Conservation (phyloP, 768 basidiomycete species). For the Hygrocybe coccinea region DNA sequence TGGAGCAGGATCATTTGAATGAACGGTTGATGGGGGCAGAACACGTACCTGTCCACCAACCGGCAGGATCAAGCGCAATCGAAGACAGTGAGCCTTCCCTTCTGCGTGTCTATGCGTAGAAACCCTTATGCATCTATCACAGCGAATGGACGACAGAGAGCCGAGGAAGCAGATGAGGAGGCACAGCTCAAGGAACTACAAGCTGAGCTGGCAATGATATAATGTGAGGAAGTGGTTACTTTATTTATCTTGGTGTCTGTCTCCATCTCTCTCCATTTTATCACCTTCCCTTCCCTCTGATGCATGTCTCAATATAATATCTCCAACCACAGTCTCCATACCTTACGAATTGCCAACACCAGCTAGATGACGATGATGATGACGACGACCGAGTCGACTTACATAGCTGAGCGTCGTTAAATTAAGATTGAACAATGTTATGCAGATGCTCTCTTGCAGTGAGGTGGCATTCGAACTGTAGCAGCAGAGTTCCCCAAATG, state of each 20-base stretch:
- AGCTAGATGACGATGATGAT: constrained; percentile 2
- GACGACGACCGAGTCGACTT: background rate
- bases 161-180: constrained; percentile 87
- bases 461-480: constrained; percentile 14
- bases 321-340: constrained; percentile 13
- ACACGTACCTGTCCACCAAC: constrained; percentile 81
- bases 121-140: background rate
- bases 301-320: constrained; percentile 17
- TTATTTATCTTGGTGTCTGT: constrained; percentile 17
- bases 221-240: constrained; percentile 10
- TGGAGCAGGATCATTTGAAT: constrained; percentile 87
- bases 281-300: constrained; percentile 16
- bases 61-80: constrained; percentile 49
- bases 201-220: constrained; percentile 79
- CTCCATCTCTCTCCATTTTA: constrained; percentile 16
- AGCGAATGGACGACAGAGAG: constrained; percentile 30
- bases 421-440: constrained; percentile 11
- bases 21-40: constrained; percentile 82
- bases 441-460: constrained; percentile 26
- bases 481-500: too few species aligned
- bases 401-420: constrained; percentile 26
- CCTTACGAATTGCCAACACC: constrained; percentile 17
- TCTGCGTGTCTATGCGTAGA: background rate
- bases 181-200: constrained; percentile 84
- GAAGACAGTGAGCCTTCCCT: constrained; percentile 44